Evolutionary conservation across 2,329 filamentous ascomycete species (phyloP).

Genomic region (Nemania abortiva): DNA sequence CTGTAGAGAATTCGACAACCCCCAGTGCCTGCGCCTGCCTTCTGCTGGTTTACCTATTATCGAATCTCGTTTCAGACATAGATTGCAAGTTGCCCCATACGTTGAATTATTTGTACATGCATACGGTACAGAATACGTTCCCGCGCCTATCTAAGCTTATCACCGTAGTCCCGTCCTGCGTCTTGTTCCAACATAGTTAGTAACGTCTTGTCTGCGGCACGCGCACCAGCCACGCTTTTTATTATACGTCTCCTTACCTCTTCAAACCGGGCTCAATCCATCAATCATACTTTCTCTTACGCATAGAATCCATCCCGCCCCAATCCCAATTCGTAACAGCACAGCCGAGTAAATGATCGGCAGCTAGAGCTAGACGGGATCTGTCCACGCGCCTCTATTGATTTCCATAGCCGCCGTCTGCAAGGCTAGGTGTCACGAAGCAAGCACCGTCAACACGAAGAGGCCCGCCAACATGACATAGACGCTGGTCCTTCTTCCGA

Average conservation of each 20-base stretch:
- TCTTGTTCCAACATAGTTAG: no score
- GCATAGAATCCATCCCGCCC: background rate
- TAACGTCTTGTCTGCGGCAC: no score
- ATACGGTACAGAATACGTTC: background rate
- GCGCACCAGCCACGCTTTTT: background rate
- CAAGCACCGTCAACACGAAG: slow-evolving; percentile 5
- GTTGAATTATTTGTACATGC: background rate
- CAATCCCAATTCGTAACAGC: slow-evolving; percentile 16
- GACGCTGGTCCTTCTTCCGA: slow-evolving; percentile 13
- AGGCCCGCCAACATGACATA: slow-evolving; percentile 9
- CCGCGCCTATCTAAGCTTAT: slow-evolving; percentile 2
- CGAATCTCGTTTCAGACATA: slow-evolving; percentile 28
- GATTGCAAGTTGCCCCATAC: slow-evolving; percentile 24
- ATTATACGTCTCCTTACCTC: background rate
- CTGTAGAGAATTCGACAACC: slow-evolving; percentile 24
- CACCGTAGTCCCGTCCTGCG: slow-evolving; percentile 1
- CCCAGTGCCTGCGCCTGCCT: no score
- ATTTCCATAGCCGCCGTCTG: slow-evolving; percentile 31
- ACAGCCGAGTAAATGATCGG: slow-evolving; percentile 25
- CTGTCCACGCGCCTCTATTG: slow-evolving; percentile 31
- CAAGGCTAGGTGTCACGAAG: slow-evolving; percentile 37
- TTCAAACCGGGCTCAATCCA: background rate
- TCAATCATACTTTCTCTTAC: slow-evolving; percentile 18
- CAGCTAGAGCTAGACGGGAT: slow-evolving; percentile 1
- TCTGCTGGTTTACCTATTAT: slow-evolving; percentile 12